phyloP scores from a whole-genome alignment of 2,329 filamentous ascomycete species.

The Sarocladium kiliense region DNA sequence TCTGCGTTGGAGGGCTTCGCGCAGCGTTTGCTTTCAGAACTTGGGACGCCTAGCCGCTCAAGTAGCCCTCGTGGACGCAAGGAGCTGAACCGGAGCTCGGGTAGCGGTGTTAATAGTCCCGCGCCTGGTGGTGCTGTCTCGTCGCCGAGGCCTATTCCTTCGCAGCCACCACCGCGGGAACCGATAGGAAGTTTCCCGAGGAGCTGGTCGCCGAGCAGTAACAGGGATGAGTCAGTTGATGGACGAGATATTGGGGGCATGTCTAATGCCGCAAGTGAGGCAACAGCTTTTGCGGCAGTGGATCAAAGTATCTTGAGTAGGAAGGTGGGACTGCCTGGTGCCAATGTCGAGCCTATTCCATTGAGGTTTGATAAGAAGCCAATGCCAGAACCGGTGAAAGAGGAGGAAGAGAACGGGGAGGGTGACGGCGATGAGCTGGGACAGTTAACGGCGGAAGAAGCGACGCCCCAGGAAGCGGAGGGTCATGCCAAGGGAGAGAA shows the following conservation, averaged over 20 bases:
- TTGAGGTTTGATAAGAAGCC: constrained; percentile 36
- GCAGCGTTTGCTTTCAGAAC: constrained; percentile 56
- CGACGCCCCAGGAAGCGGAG: constrained; percentile 8
- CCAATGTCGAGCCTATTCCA: constrained; percentile 42
- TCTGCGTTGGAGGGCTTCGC: constrained; percentile 57
- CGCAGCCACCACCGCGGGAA: background rate
- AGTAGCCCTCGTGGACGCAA: constrained; percentile 46
- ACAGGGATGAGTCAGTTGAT: constrained; percentile 22
- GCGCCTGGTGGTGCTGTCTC: constrained; percentile 7
- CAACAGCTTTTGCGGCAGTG: constrained; percentile 56
- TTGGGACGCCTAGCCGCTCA: constrained; percentile 48
- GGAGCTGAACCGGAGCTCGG: constrained; percentile 31
- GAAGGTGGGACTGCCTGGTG: constrained; percentile 43
- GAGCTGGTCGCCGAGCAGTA: constrained; percentile 37
- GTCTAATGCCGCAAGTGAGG: constrained; percentile 39
- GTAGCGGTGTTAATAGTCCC: constrained; percentile 15
- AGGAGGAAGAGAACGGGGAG: constrained; percentile 17
- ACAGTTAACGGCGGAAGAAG: constrained; percentile 12
- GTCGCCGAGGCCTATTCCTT: constrained; percentile 4
- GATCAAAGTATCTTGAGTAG: constrained; percentile 57
- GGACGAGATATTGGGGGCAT: constrained; percentile 20
- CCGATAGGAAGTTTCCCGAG: constrained; percentile 24
- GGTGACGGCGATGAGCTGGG: constrained; percentile 17
- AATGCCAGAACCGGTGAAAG: constrained; percentile 15
- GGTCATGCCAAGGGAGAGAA: constrained; percentile 13